These are phyloP conservation scores for Secale cereale DNA, from an alignment of 176 grass and related monocot genomes.

Conservation along the genomic window DNA sequence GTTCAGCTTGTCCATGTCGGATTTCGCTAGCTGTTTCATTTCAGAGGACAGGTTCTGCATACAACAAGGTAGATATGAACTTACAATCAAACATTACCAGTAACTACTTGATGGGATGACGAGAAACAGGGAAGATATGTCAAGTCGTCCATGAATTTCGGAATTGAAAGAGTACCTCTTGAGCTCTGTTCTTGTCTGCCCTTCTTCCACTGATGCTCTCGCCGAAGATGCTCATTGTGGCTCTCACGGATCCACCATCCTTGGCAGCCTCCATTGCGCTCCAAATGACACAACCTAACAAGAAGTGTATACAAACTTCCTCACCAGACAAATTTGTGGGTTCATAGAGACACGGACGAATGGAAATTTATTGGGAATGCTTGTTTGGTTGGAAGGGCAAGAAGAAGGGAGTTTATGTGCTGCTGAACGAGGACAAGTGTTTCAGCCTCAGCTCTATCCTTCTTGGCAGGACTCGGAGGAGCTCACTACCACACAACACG, in stretches of 20 bases:
- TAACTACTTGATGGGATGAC: background rate
- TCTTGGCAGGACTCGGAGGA: conserved; percentile 9
- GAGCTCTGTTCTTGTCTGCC: conserved; percentile 31
- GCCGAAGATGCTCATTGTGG: conserved; percentile 68
- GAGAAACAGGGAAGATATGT: background rate
- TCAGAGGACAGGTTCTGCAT: conserved; percentile 39
- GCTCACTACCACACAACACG: conserved; percentile 45
- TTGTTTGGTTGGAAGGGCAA: background rate
- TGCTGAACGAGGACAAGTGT: conserved; percentile 22
- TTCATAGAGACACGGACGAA: background rate
- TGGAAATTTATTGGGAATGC: background rate
- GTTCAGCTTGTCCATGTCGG: conserved; percentile 32
- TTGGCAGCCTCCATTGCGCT: conserved; percentile 49
- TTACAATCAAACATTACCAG: too few relatives aligned
- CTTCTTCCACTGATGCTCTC: conserved; percentile 67
- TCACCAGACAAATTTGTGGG: background rate
- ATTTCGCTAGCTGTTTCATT: conserved; percentile 45
- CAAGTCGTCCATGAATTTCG: background rate
- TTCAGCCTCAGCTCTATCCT: conserved; percentile 34
- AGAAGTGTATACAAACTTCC: background rate
- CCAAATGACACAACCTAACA: conserved; percentile 1
- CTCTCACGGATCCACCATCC: conserved; percentile 66
- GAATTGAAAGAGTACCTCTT: conserved; percentile 53
- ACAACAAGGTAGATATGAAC: background rate
- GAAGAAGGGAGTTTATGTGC: conserved; percentile 11